Evolutionary conservation across 768 basidiomycete genomes (phyloP).

Genomic region (Auriscalpium microsporum): DNA sequence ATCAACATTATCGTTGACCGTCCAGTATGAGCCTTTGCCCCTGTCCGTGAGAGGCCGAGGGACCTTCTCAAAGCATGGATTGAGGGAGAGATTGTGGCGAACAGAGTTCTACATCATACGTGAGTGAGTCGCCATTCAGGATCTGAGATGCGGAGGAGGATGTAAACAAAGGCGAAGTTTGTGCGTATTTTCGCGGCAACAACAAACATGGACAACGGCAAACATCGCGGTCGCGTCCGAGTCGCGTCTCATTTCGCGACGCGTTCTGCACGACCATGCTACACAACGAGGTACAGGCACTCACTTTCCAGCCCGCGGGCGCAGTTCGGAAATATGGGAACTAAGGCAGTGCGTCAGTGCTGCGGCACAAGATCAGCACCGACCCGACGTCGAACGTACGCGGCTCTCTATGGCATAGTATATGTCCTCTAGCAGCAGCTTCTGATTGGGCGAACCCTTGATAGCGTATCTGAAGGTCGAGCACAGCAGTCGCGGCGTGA

Average conservation of each 20-base stretch:
- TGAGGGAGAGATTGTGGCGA: constrained; percentile 82
- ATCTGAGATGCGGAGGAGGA: constrained; percentile 10
- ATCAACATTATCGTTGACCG: constrained; percentile 84
- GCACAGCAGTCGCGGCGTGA: neutral
- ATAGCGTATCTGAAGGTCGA: constrained; percentile 65
- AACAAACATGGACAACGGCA: constrained; percentile 40
- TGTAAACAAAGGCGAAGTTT: constrained; percentile 19
- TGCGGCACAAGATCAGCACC: constrained; percentile 11
- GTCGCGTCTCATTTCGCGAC: constrained; percentile 12
- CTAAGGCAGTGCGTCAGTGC: constrained; percentile 28
- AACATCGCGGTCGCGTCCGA: constrained; percentile 51
- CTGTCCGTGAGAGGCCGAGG: constrained; percentile 87
- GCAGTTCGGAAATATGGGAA: constrained; percentile 86
- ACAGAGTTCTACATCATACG: constrained; percentile 63
- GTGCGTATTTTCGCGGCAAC: constrained; percentile 32
- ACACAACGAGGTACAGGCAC: constrained; percentile 18
- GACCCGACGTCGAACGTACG: constrained; percentile 37
- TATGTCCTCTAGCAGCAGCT: constrained; percentile 79
- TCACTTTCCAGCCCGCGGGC: constrained; percentile 88
- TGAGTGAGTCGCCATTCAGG: neutral
- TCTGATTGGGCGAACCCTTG: constrained; percentile 84
- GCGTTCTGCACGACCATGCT: constrained; percentile 2
- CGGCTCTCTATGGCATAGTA: constrained; percentile 88
- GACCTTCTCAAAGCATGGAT: constrained; percentile 87
- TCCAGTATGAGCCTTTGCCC: constrained; percentile 90